These are phyloP conservation scores for Nothophaeocryptopus gaeumannii DNA, from an alignment of 2,329 filamentous ascomycete genomes.

Conservation along the genomic window DNA sequence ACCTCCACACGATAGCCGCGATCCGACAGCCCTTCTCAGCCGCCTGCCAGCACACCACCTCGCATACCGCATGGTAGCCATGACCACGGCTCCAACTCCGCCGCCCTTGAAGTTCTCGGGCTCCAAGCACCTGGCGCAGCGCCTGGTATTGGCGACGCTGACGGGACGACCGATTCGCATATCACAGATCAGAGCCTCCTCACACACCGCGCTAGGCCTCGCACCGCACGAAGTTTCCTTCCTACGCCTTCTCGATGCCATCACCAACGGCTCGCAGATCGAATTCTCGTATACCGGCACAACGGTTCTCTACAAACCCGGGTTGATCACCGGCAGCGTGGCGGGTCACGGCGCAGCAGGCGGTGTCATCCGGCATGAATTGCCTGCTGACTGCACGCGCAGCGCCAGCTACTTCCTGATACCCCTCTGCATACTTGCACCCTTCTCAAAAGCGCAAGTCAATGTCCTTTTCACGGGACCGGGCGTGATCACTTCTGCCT, in stretches of 20 bases:
- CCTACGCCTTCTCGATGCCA: conserved; percentile 84
- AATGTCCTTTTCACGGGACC: conserved; percentile 87
- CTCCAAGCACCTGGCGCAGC: conserved; percentile 76
- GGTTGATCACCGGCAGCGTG: conserved; percentile 82
- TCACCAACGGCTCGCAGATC: conserved; percentile 93
- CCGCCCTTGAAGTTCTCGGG: conserved; percentile 62
- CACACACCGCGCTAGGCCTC: conserved; percentile 81
- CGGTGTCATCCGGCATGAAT: conserved; percentile 75
- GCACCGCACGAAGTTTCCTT: conserved; percentile 93
- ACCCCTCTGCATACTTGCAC: conserved; percentile 82
- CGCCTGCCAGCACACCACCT: neutral
- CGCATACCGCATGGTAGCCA: conserved; percentile 10
- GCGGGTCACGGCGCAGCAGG: conserved; percentile 69
- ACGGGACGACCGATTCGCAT: conserved; percentile 88
- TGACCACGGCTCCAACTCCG: conserved; percentile 28
- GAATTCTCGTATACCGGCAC: conserved; percentile 97
- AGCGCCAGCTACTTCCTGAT: conserved; percentile 91
- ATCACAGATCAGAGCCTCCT: conserved; percentile 86
- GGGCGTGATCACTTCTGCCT: conserved; percentile 87
- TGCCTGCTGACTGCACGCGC: conserved; percentile 72
- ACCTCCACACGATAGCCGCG: too few species aligned
- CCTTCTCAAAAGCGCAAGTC: conserved; percentile 87
- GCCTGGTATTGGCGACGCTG: conserved; percentile 84
- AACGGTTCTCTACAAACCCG: conserved; percentile 85
- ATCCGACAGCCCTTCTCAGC: too few species aligned